phyloP scores from a whole-genome alignment of 2,329 filamentous ascomycete species.

The Blastomyces silverae region DNA sequence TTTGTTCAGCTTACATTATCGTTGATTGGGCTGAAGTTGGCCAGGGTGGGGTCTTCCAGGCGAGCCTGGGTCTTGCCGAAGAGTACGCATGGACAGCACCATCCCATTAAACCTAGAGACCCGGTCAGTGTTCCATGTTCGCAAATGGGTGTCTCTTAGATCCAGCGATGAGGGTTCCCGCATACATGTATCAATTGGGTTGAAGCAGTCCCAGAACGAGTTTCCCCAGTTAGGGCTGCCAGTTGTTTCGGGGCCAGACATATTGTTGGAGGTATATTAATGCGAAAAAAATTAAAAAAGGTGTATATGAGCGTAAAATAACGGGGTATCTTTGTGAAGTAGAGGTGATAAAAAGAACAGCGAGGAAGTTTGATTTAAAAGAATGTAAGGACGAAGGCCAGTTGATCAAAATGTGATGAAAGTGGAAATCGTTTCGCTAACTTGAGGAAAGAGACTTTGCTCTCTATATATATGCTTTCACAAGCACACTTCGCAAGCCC shows the following conservation, averaged over 20 bases:
- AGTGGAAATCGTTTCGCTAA: not conserved
- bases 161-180: not conserved
- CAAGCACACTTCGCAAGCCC: not conserved
- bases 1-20: slow-evolving; percentile 15
- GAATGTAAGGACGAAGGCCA: not conserved
- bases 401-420: slow-evolving; percentile 1
- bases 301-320: not conserved
- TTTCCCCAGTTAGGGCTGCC: slow-evolving; percentile 11
- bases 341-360: not conserved
- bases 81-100: slow-evolving; percentile 15
- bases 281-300: not conserved
- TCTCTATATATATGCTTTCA: slow-evolving; percentile 6
- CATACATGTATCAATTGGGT: slow-evolving; percentile 16
- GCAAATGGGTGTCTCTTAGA: not conserved
- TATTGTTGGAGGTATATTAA: slow-evolving; percentile 7
- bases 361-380: not conserved
- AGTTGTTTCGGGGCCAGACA: not conserved
- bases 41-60: slow-evolving; percentile 8
- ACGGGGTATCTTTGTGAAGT: slow-evolving; percentile 1
- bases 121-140: slow-evolving; percentile 4
- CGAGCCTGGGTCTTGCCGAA: slow-evolving; percentile 16
- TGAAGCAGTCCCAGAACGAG: slow-evolving; percentile 15
- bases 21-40: slow-evolving; percentile 15
- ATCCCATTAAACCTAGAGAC: slow-evolving; percentile 14
- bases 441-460: not conserved